Base-by-base conservation (phyloP, 2,329 filamentous ascomycete species). In the Penicillium brevicompactum region DNA sequence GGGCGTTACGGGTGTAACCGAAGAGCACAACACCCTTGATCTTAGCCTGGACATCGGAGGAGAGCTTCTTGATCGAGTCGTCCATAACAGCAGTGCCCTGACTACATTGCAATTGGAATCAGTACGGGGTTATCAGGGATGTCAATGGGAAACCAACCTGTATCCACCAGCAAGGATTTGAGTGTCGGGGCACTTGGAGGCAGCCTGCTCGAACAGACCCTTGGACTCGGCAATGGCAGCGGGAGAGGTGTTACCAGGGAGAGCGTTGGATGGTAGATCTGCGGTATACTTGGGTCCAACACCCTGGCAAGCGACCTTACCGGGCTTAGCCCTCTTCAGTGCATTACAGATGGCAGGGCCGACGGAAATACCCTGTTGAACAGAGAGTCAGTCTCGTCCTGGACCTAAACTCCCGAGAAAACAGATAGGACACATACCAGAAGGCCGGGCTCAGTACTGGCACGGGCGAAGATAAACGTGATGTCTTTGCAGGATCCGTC, bases 401-500 rank as follows among this genome's bases (percentile, higher is more conserved):
- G 37, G 13, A 38, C 37, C 5, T 38, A 14, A 16, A 16, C 2
- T n/a, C 8, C 24, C n/a, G 37, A 2, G 37, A 38, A 16, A 38
- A 38, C 32, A 5, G 32, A 8, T 16, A 9, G 38, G 21, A 21
- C 6, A 40, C 43, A 11, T 68, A 79, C 77, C 64, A 82, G 75
- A 65, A 81, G 80, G n/a, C 80, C 80, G 6, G 68, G 61, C 59
- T 82, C 80, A 13, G 74, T 77, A 11, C 78, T 80, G 22, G 78
- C 80, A 44, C 79, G 75, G 9, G 79, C 78, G 58, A 78, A 82
- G 45, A 81, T 76, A 47, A 82, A 77, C 24, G 79, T 75, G 21
- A 79, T 66, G 30, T 71, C 68, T 58, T 67, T 71, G 67, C 78
- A 80, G 7, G 69, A 67, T 9, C 73, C 72, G 27, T 63, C 53